Percentiles rank a stretch among this genome's conserved stretches.
Evolutionary conservation across 139 green algal species (phyloP).

Genomic region (Nannochloris sp.): DNA sequence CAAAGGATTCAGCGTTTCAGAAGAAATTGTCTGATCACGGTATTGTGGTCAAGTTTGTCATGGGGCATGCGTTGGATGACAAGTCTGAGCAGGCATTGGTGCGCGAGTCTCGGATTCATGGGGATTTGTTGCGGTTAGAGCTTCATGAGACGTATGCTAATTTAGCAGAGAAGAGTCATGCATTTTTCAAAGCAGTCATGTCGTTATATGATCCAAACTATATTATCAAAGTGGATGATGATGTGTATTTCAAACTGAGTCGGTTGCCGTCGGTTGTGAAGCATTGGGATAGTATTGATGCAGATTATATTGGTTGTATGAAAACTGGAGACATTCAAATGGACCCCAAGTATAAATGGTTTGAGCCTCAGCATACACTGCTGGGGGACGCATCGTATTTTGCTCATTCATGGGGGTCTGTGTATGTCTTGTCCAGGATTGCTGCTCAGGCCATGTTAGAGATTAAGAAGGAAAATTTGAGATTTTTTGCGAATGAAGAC

Average conservation of each 20-base stretch:
- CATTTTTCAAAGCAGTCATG: constrained; percentile 39
- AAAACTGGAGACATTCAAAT: constrained; percentile 46
- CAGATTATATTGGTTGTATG: constrained; percentile 64
- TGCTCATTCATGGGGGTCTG: constrained; percentile 46
- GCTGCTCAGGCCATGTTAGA: constrained; percentile 22
- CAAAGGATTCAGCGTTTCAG: constrained; percentile 24
- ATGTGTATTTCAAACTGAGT: constrained; percentile 50
- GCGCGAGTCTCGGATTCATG: constrained; percentile 28
- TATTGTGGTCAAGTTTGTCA: constrained; percentile 51
- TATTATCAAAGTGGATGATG: constrained; percentile 63
- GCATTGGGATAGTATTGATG: constrained; percentile 34
- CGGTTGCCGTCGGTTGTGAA: constrained; percentile 27
- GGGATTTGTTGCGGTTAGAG: constrained; percentile 46
- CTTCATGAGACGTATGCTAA: constrained; percentile 50
- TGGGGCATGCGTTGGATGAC: constrained; percentile 27
- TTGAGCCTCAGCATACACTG: constrained; percentile 47
- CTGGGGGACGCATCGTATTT: constrained; percentile 45
- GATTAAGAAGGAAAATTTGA: constrained; percentile 20
- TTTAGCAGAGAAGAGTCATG: constrained; percentile 58
- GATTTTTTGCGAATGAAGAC: constrained; percentile 60
- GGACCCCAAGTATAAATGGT: constrained; percentile 31
- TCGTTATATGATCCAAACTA: constrained; percentile 33
- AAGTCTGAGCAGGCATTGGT: constrained; percentile 22
- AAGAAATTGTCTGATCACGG: constrained; percentile 12
- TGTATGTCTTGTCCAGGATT: constrained; percentile 43